Conservation (phyloP, 2,329 filamentous ascomycete genomes). For the Blumeriella jaapii region DNA sequence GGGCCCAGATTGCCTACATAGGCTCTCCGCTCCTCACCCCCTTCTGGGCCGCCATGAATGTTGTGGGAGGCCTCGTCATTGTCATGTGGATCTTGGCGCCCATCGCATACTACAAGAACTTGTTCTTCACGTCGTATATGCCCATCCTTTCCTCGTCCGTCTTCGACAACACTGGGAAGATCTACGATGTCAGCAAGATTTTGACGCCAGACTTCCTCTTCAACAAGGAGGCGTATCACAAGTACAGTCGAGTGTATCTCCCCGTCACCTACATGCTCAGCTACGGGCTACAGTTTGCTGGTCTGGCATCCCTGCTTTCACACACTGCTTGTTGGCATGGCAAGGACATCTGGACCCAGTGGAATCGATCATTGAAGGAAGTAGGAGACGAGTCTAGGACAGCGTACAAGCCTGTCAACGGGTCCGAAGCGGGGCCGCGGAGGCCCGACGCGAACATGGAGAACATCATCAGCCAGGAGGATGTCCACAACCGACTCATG, state of each 20-base stretch:
- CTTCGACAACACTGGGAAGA: slow-evolving; percentile 71
- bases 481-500: slow-evolving; percentile 80
- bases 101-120: slow-evolving; percentile 68
- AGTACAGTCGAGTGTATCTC: slow-evolving; percentile 75
- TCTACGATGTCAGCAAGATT: slow-evolving; percentile 74
- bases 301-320: slow-evolving; percentile 65
- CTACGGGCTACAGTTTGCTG: slow-evolving; percentile 79
- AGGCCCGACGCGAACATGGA: slow-evolving; percentile 34
- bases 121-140: slow-evolving; percentile 74
- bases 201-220: slow-evolving; percentile 69
- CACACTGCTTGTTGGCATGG: slow-evolving; percentile 81
- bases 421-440: slow-evolving; percentile 8
- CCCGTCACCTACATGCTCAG: slow-evolving; percentile 81
- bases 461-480: slow-evolving; percentile 56
- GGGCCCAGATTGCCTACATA: slow-evolving; percentile 78
- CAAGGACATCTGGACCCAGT: slow-evolving; percentile 67
- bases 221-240: slow-evolving; percentile 61
- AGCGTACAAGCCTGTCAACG: slow-evolving; percentile 40
- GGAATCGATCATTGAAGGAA: slow-evolving; percentile 57
- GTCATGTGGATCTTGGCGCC: slow-evolving; percentile 81
- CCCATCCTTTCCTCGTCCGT: slow-evolving; percentile 76
- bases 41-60: slow-evolving; percentile 79
- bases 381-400: slow-evolving; percentile 39
- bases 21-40: slow-evolving; percentile 74
- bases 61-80: slow-evolving; percentile 65